Evolutionary conservation across 2,329 filamentous ascomycete genomes (phyloP), one percentile per base, ranked within the genome.

Genomic region (Helicocarpus griseus): DNA sequence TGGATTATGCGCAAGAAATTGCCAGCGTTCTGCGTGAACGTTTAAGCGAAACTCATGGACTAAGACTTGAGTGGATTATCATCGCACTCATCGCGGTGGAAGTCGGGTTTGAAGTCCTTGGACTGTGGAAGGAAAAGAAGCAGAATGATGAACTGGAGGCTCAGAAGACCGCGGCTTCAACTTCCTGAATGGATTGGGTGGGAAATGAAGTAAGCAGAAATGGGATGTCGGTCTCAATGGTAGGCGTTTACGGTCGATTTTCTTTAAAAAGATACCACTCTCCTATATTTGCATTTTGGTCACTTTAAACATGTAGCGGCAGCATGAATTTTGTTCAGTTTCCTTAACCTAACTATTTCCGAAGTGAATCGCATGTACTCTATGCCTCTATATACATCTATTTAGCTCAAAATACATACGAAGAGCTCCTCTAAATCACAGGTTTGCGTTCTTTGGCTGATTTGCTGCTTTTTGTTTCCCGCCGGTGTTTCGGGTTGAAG

Each of bases 1-100:
- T 98, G 81, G 91, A 95, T 63, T 97, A 98, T 66, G 93, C 91
- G 1, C 87, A 93, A 63, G 91, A 97, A 68, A 96, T 96, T 66
- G 89, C 93, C 5, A 87, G 78, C 49, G 90, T 97, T 14, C 72
- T 97, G 55, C 78, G 93, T 53, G 89, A 96, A 67, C 83, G 90
- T 65, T 77, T 94, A 51, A 94, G 87, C 64, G 90, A 97, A 74
- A 89, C 88, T 66, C 89, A 97, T 64, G 86, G 88, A 14, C 81
- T 90, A 28, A 78, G 88, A 51, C 76, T 98, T 9, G 93, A 97
- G 71, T 91, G 88, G 86, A 94, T 94, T 61, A 97, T 98, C 65
- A 97, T 98, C 61, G 76, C 87, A 2, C 78, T 98, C 50, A 98
- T 98, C 64, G 82, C 87, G 1, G 86, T 97, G 31, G 93, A 98